Percentiles rank a stretch among this genome's conserved stretches.
Conservation (phyloP, 2,329 filamentous ascomycete species). For the Penicillium nordicum region DNA sequence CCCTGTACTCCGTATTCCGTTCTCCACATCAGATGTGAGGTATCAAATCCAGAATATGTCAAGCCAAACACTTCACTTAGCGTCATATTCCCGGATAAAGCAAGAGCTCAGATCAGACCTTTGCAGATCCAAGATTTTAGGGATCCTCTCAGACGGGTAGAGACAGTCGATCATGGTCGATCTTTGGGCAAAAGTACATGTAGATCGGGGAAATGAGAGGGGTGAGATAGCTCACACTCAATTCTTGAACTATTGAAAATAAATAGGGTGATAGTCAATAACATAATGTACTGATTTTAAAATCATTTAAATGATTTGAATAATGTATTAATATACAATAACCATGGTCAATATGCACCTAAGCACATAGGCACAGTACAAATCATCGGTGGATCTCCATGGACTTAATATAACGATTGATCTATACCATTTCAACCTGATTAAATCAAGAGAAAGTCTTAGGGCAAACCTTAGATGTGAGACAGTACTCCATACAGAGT, state of each 20-base stretch:
- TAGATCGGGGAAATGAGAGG: slow-evolving; percentile 2
- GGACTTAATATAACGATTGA: neutral
- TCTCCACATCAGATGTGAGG: slow-evolving; percentile 17
- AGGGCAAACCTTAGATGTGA: neutral
- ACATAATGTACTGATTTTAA: neutral
- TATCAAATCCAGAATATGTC: slow-evolving; percentile 10
- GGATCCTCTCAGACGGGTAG: slow-evolving; percentile 17
- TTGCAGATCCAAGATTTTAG: neutral
- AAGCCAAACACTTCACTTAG: neutral
- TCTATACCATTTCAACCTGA: neutral
- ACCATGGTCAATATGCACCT: no score
- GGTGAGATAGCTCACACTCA: neutral
- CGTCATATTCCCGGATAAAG: neutral
- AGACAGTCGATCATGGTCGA: slow-evolving; percentile 5
- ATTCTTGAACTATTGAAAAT: slow-evolving; percentile 2
- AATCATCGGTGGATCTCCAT: neutral
- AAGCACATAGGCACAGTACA: neutral
- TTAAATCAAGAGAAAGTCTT: neutral
- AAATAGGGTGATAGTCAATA: neutral
- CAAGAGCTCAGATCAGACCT: neutral
- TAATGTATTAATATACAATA: neutral
- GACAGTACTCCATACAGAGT: neutral
- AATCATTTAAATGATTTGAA: neutral
- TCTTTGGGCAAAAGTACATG: neutral
- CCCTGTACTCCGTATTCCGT: neutral